Conservation (phyloP, 1,139 yeast genomes). For the Lodderomyces jiufengensis region DNA sequence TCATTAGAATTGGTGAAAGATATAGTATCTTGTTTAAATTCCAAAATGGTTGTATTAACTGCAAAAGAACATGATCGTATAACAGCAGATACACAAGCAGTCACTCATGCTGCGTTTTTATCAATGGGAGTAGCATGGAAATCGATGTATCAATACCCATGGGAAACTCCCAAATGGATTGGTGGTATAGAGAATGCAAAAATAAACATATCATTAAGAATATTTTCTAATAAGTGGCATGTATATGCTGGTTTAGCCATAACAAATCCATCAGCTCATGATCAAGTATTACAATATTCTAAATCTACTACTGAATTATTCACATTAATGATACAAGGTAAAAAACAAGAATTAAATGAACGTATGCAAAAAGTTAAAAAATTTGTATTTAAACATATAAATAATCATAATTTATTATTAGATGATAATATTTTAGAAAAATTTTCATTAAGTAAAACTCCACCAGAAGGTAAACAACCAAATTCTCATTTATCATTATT, state of each 20-base stretch:
- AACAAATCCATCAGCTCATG: slow-evolving; percentile 91
- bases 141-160: slow-evolving; percentile 77
- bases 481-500: slow-evolving; percentile 85
- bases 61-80: slow-evolving; percentile 89
- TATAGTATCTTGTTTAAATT: slow-evolving; percentile 67
- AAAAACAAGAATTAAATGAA: slow-evolving; percentile 50
- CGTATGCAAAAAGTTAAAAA: slow-evolving; percentile 67
- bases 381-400: slow-evolving; percentile 69
- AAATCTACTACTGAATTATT: slow-evolving; percentile 78
- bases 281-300: slow-evolving; percentile 86
- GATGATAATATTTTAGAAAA: slow-evolving; percentile 79
- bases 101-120: slow-evolving; percentile 94
- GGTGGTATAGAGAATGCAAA: slow-evolving; percentile 97
- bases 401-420: slow-evolving; percentile 52
- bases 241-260: slow-evolving; percentile 97
- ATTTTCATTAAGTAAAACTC: slow-evolving; percentile 72
- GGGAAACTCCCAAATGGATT: slow-evolving; percentile 83
- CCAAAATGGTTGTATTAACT: slow-evolving; percentile 72
- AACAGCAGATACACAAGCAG: slow-evolving; percentile 98
- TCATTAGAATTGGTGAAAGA: slow-evolving; percentile 58
- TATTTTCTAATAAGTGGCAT: slow-evolving; percentile 93
- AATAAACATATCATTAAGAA: slow-evolving; percentile 85
- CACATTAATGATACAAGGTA: slow-evolving; percentile 75
- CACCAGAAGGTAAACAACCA: slow-evolving; percentile 70
- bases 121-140: slow-evolving; percentile 98